Evolutionary conservation across 768 basidiomycete species (phyloP), one percentile per base, ranked within the genome.

Genomic region (Termitomyces sp.): DNA sequence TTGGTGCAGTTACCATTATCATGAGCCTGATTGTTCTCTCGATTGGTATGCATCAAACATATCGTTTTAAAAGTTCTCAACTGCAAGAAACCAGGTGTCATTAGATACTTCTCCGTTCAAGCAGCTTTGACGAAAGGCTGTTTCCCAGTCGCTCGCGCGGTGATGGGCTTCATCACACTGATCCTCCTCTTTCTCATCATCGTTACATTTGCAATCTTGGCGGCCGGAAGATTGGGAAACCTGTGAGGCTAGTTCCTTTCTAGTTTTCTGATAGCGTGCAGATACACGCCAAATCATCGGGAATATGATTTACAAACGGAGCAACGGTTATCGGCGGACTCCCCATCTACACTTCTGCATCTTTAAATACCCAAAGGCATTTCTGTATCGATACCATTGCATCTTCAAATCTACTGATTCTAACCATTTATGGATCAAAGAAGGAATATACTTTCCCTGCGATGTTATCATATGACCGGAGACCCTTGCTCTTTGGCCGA

Each of bases 91-190:
- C 12, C 28, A 67, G 66, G 66, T 22, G 54, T 61, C 3, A 37
- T 58, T 20, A 59, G 66, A 22, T 68, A 68, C 44, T 68, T 68
- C 46, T 46, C 62, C 5, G 54, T 68, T 20, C 66, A 68, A 54
- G 59, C 60, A 18, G 66, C 66, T 3, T 50, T 68, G 13, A 66
- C 62, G 2, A 64, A 66, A 34, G 66, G 66, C 10, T 45, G 56
- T 34, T 68, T 68, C 46, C 66, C 66, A 5, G 66, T 58, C 20
- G 62, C 66, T 12, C 61, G 66, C 6, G 51, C 54, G 2, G 42
- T 58, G 31, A 60, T 60, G 13, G 56, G 49, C 8, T 58, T 63
- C 26, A 66, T 68, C 45, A 57, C 62, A 3, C 20, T 61, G 18
- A 34, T 61, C 13, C 54, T 68, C 5, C n/a, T 60, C 22, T 36